Conservation (phyloP, 331 rosid genomes). For the Acacia pycnantha region DNA sequence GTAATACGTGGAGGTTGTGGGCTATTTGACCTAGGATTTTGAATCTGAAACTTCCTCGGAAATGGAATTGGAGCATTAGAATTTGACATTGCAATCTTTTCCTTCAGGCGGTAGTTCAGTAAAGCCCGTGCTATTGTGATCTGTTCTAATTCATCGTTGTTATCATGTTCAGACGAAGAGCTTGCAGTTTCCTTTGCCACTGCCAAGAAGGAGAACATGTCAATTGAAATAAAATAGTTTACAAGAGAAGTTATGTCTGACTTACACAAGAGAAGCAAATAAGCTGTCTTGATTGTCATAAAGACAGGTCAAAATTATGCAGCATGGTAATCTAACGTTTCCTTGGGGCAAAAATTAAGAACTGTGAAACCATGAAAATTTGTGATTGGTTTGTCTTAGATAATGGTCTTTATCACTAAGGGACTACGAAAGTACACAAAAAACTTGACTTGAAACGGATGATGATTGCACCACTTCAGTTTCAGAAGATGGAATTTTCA, state of each 20-base stretch:
- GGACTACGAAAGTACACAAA: not conserved
- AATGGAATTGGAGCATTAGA: slow-evolving; percentile 69
- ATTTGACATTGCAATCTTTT: slow-evolving; percentile 69
- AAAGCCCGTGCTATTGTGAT: slow-evolving; percentile 90
- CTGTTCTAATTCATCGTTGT: slow-evolving; percentile 89
- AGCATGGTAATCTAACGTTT: not conserved
- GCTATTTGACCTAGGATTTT: slow-evolving; percentile 80
- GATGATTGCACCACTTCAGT: not conserved
- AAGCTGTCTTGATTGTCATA: slow-evolving; percentile 3
- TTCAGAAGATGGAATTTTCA: not conserved
- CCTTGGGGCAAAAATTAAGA: not conserved
- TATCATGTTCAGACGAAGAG: slow-evolving; percentile 85
- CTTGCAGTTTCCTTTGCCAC: slow-evolving; percentile 91
- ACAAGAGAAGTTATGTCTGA: not conserved
- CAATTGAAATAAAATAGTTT: slow-evolving; percentile 1
- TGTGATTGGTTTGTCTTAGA: not conserved
- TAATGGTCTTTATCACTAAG: not conserved
- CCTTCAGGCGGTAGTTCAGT: slow-evolving; percentile 71
- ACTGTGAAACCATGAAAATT: not conserved
- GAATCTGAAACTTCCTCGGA: slow-evolving; percentile 67
- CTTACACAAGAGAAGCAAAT: not conserved
- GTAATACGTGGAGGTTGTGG: slow-evolving; percentile 71
- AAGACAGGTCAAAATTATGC: not conserved
- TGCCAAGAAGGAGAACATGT: slow-evolving; percentile 38
- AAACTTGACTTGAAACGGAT: not conserved